Percentiles rank a stretch among this genome's conserved stretches.
Evolutionary conservation across 2,329 filamentous ascomycete species (phyloP).

Genomic region (Sarocladium strictum): DNA sequence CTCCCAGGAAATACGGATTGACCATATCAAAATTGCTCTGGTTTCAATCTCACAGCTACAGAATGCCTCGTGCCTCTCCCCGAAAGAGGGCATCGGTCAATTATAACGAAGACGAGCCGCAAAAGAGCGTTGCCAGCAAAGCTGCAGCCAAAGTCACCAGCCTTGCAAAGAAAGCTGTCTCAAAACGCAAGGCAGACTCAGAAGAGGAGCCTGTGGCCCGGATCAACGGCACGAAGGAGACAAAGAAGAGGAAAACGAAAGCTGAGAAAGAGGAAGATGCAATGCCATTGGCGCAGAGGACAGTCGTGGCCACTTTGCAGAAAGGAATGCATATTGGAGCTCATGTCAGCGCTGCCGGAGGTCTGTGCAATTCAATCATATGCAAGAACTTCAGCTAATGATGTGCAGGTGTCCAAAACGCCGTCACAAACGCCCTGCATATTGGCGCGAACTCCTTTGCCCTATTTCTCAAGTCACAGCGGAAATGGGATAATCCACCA

Average conservation of each 20-base stretch:
- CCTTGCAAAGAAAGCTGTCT: slow-evolving; percentile 15
- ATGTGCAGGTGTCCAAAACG: slow-evolving; percentile 73
- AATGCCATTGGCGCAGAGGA: slow-evolving; percentile 65
- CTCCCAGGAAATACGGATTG: no score
- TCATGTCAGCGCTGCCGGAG: slow-evolving; percentile 85
- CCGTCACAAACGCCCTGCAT: slow-evolving; percentile 68
- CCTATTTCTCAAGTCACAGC: slow-evolving; percentile 91
- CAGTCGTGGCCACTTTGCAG: slow-evolving; percentile 56
- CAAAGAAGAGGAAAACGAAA: slow-evolving; percentile 42
- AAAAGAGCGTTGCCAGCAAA: slow-evolving; percentile 7
- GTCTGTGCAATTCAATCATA: slow-evolving; percentile 34
- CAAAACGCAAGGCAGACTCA: slow-evolving; percentile 20
- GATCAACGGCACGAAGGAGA: slow-evolving; percentile 16
- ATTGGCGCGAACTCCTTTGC: slow-evolving; percentile 93
- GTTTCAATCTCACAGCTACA: background rate
- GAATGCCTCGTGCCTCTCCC: slow-evolving; percentile 30
- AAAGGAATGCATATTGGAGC: slow-evolving; percentile 78
- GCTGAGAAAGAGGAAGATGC: slow-evolving; percentile 30
- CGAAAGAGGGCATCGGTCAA: slow-evolving; percentile 25
- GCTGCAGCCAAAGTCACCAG: slow-evolving; percentile 15
- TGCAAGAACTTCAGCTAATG: background rate
- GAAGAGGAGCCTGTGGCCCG: slow-evolving; percentile 15
- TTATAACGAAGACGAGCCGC: slow-evolving; percentile 24
- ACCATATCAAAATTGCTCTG: background rate
- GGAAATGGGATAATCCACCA: slow-evolving; percentile 85